These are phyloP conservation scores for Yamadazyma epiphylla DNA, from an alignment of 1,139 yeast species.

Conservation along the genomic window DNA sequence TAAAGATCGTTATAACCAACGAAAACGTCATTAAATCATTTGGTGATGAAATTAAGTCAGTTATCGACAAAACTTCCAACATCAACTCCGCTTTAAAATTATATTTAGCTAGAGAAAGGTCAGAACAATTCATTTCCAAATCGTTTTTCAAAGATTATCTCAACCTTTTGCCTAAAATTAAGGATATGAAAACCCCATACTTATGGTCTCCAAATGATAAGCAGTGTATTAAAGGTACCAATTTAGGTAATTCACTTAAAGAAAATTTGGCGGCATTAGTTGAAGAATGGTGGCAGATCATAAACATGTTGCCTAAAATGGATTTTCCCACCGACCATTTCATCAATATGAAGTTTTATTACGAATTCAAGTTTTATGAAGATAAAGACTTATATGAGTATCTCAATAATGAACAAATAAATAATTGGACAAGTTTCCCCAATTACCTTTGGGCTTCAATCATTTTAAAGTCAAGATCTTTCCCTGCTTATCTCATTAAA, in stretches of 20 bases:
- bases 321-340: constrained; percentile 34
- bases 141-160: constrained; percentile 49
- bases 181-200: constrained; percentile 53
- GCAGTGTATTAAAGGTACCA: constrained; percentile 55
- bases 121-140: constrained; percentile 8
- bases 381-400: constrained; percentile 33
- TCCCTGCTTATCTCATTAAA: constrained; percentile 56
- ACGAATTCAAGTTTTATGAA: constrained; percentile 43
- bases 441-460: constrained; percentile 72
- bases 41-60: constrained; percentile 13
- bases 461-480: constrained; percentile 72
- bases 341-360: constrained; percentile 43
- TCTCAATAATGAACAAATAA: constrained; percentile 14
- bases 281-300: constrained; percentile 51
- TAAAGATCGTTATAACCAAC: constrained; percentile 35
- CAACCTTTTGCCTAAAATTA: constrained; percentile 50
- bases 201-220: constrained; percentile 57
- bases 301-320: constrained; percentile 33
- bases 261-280: constrained; percentile 30
- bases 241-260: constrained; percentile 39
- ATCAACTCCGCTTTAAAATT: constrained; percentile 47
- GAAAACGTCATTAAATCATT: constrained; percentile 42
- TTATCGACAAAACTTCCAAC: constrained; percentile 20
- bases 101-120: constrained; percentile 38
- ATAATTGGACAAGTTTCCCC: constrained; percentile 60